Evolutionary conservation across 2,329 filamentous ascomycete genomes (phyloP).

Genomic region (Paecilomyces fulvus): DNA sequence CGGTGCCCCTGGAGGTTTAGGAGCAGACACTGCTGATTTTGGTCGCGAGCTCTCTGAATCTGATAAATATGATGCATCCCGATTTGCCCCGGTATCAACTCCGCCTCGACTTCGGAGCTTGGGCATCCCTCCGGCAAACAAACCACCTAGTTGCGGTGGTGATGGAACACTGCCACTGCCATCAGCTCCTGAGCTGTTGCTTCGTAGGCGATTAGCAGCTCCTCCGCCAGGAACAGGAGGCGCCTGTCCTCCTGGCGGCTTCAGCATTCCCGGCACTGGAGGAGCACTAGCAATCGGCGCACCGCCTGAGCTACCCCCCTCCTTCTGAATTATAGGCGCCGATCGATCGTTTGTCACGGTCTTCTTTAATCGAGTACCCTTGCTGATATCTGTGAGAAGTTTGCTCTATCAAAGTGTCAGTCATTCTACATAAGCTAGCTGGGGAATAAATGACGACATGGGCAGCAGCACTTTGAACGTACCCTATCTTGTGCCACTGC

Average conservation of each 20-base stretch:
- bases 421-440: background rate
- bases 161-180: slow-evolving; percentile 42
- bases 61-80: slow-evolving; percentile 66
- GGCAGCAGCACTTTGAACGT: slow-evolving; percentile 27
- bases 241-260: slow-evolving; percentile 56
- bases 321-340: slow-evolving; percentile 59
- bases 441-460: background rate
- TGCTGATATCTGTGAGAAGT: slow-evolving; percentile 77
- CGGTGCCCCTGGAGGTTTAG: slow-evolving; percentile 45
- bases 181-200: slow-evolving; percentile 63
- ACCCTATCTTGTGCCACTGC: slow-evolving; percentile 54
- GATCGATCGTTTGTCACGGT: slow-evolving; percentile 87
- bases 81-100: slow-evolving; percentile 65
- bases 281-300: slow-evolving; percentile 66
- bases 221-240: slow-evolving; percentile 56
- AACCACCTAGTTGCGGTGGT: slow-evolving; percentile 72
- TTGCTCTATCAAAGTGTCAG: slow-evolving; percentile 56
- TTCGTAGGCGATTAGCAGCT: slow-evolving; percentile 57
- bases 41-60: slow-evolving; percentile 61
- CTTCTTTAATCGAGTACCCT: slow-evolving; percentile 74
- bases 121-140: slow-evolving; percentile 92
- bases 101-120: slow-evolving; percentile 86
- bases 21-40: slow-evolving; percentile 43
- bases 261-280: slow-evolving; percentile 60
- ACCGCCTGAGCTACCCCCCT: slow-evolving; percentile 48